Percentiles rank a stretch among this genome's conserved stretches.
phyloP scores from a whole-genome alignment of 2,329 filamentous ascomycete species.

The Chrysosphaeria jannelii region DNA sequence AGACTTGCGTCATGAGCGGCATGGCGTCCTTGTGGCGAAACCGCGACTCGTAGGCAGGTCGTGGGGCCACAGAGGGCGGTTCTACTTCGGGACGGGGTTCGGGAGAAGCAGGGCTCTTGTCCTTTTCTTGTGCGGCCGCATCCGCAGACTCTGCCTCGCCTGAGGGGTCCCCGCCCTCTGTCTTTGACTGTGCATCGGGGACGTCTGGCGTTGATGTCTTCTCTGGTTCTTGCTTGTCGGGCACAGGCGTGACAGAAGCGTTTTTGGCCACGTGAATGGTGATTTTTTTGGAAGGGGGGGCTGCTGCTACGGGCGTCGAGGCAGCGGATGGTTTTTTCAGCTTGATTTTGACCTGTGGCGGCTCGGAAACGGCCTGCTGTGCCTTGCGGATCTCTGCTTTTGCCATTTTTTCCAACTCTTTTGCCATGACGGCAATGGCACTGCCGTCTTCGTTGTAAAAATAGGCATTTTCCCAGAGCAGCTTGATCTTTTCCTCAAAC shows the following conservation, averaged over 20 bases:
- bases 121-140: slow-evolving; percentile 1
- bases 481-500: slow-evolving; percentile 50
- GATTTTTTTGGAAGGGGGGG: slow-evolving; percentile 26
- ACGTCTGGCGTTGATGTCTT: no score
- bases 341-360: slow-evolving; percentile 48
- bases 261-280: slow-evolving; percentile 23
- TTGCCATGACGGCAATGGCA: slow-evolving; percentile 47
- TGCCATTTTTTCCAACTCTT: slow-evolving; percentile 41
- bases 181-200: no score
- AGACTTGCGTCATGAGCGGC: no score
- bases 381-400: slow-evolving; percentile 37
- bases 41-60: slow-evolving; percentile 7
- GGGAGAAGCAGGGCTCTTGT: slow-evolving; percentile 1
- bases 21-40: neutral
- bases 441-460: slow-evolving; percentile 83
- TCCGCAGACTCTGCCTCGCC: neutral
- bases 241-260: neutral
- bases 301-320: slow-evolving; percentile 15
- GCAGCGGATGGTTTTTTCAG: slow-evolving; percentile 28
- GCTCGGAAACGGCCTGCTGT: slow-evolving; percentile 40
- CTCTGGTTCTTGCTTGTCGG: no score
- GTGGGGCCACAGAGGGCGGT: slow-evolving; percentile 9
- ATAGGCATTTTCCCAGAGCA: slow-evolving; percentile 68
- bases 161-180: no score
- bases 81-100: no score